Base-by-base conservation (phyloP, 1,139 yeast genomes). In the Geotrichum restrictum region DNA sequence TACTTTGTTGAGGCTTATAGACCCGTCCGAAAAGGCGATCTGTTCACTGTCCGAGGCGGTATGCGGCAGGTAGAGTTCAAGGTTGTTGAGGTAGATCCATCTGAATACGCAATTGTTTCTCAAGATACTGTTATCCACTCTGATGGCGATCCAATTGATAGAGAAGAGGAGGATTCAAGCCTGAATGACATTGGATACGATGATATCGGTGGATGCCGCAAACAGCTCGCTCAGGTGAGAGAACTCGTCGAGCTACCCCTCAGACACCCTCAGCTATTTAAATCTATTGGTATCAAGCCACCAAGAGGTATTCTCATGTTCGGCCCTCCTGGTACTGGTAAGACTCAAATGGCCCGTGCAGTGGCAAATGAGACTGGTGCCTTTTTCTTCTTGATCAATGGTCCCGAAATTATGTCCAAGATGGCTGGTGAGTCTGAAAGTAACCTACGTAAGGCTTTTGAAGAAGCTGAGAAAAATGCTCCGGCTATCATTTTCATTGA, bases 371-470 rank as follows among this genome's bases (percentile, higher is more conserved):
- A 93, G 74, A 93, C 98, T 29, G 98, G 98, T 66, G 99, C 98
- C 1, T 93, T 93, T 71, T 93, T 93, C 81, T 93, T 93, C 71
- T 80, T 93, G 67, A 93, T 93, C 70, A 93, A 93, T 69, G 99
- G 98, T 72, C 99, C 99, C n/a, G 98, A 93, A 74, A 95, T 93
- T 68, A 93, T 93, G 98, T 89, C 98, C 54, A 93, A 93, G 75
- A 93, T 93, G 99, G 98, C 99, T 46, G 99, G 99, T 76, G 99
- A 93, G 74, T 88, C 97, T 21, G 99, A 93, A 75, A 87, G 96
- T 42, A 93, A 93, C 67, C 78, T 93, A 71, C 84, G 99, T 76
- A 91, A 91, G 75, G 98, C 98, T 3, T 93, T 93, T 65, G 99
- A 93, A 73, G 98, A 93, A 74, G 98, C 99, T 50, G 98, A 93